A percentile compares a stretch with the other conserved stretches of the same genome.
Conservation (phyloP, 1,284 basidiomycete species). For the Ustilago trichophora region DNA sequence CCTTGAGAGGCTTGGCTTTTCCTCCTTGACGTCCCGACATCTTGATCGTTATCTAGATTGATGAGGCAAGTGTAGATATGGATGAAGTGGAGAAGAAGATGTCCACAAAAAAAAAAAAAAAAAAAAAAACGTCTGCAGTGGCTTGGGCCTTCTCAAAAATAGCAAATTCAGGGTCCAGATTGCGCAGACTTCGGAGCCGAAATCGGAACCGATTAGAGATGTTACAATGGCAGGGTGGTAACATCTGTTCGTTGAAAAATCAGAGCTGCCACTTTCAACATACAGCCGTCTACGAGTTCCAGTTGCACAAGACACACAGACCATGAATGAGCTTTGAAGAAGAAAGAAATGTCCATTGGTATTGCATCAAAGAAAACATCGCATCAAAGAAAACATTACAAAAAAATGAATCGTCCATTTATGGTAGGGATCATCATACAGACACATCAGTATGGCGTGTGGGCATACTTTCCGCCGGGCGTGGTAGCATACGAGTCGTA, state of each 20-base stretch:
- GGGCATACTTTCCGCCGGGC: constrained; percentile 18
- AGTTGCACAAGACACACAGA: too few relatives aligned
- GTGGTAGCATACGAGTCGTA: constrained; percentile 36
- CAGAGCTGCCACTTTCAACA: too few relatives aligned
- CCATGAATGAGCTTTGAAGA: too few relatives aligned
- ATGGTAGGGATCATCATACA: too few relatives aligned
- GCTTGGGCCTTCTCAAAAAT: too few relatives aligned
- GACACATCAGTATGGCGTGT: constrained; percentile 13
- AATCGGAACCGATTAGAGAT: background rate
- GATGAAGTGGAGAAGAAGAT: background rate
- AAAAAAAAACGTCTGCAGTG: too few relatives aligned
- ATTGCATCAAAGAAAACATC: constrained; percentile 8
- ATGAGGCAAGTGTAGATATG: background rate
- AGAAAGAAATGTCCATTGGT: constrained; percentile 8
- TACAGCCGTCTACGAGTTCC: too few relatives aligned
- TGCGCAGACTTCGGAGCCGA: constrained; percentile 13
- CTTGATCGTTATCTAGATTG: background rate
- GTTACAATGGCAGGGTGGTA: too few relatives aligned
- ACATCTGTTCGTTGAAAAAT: background rate
- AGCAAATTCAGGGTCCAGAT: constrained; percentile 24
- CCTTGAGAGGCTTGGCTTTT: constrained; percentile 62
- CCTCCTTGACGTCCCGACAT: constrained; percentile 63
- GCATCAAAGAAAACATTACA: too few relatives aligned
- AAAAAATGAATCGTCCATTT: background rate
- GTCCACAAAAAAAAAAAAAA: background rate